Evolutionary conservation across 2,329 filamentous ascomycete genomes (phyloP).

Genomic region (Colletotrichum nymphaeae): DNA sequence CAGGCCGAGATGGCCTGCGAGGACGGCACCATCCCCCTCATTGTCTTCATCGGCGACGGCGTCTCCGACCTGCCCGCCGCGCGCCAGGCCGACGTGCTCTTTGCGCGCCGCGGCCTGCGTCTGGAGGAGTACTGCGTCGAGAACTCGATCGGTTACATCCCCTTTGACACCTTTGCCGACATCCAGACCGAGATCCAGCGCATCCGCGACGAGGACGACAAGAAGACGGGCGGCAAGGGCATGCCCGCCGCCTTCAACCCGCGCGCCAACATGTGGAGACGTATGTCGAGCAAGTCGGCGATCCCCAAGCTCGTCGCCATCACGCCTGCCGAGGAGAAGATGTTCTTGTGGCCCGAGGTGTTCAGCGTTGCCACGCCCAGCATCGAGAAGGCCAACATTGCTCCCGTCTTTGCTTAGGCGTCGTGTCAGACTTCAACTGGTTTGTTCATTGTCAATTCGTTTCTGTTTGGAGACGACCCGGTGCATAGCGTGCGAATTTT

Average conservation of each 20-base stretch:
- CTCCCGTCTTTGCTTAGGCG: constrained; percentile 17
- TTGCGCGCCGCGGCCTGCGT: constrained; percentile 72
- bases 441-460: no score
- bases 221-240: constrained; percentile 69
- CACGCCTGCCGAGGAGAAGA: constrained; percentile 68
- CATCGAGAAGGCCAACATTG: constrained; percentile 37
- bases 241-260: constrained; percentile 73
- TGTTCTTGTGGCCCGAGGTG: constrained; percentile 71
- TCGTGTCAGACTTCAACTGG: no score
- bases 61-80: constrained; percentile 76
- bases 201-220: constrained; percentile 69
- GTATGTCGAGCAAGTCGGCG: constrained; percentile 67
- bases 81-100: constrained; percentile 74
- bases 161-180: constrained; percentile 75
- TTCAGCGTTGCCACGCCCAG: constrained; percentile 57
- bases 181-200: constrained; percentile 70
- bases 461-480: background rate
- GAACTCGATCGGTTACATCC: constrained; percentile 68
- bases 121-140: constrained; percentile 76
- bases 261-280: constrained; percentile 75
- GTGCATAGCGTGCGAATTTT: constrained; percentile 30
- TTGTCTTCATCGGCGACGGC: constrained; percentile 78
- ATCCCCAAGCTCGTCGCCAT: constrained; percentile 50
- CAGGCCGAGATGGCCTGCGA: constrained; percentile 64
- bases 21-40: constrained; percentile 72